Evolutionary conservation across 2,329 filamentous ascomycete genomes (phyloP).

Genomic region (Xylariaceae sp.): DNA sequence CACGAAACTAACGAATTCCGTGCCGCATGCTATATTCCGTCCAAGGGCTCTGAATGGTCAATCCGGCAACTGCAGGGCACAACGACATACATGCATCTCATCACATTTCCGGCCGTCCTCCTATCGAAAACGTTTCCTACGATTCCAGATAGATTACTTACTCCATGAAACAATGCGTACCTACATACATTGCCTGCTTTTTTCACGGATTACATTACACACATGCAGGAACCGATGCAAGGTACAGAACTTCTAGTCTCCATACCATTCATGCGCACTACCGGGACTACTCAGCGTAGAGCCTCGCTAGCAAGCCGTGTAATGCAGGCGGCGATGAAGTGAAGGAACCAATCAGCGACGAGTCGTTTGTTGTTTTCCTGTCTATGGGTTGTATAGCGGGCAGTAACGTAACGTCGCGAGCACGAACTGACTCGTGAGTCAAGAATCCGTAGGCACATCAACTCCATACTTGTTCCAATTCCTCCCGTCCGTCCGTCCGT

Average conservation of each 20-base stretch:
- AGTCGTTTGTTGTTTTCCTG: not conserved
- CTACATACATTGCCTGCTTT: too few species aligned
- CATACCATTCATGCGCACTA: not conserved
- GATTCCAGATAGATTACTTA: not conserved
- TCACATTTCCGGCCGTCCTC: not conserved
- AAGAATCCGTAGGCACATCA: too few species aligned
- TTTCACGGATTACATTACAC: not conserved
- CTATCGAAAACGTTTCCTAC: not conserved
- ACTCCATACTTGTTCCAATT: too few species aligned
- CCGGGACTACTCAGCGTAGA: too few species aligned
- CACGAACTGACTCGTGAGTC: not conserved
- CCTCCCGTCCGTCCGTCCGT: too few species aligned
- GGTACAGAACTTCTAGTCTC: not conserved
- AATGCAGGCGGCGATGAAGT: too few species aligned
- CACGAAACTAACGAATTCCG: not conserved
- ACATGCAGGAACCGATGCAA: not conserved
- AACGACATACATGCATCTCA: not conserved
- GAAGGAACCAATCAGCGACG: not conserved
- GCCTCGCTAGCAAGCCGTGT: too few species aligned
- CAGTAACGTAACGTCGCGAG: not conserved
- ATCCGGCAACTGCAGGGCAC: not conserved
- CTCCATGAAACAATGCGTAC: too few species aligned
- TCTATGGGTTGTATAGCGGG: not conserved
- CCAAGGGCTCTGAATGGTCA: not conserved
- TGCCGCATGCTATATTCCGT: not conserved